A percentile compares a stretch with the other conserved stretches of the same genome.
phyloP scores from a whole-genome alignment of 495 filamentous ascomycete species.

The Penicillium nucicola region DNA sequence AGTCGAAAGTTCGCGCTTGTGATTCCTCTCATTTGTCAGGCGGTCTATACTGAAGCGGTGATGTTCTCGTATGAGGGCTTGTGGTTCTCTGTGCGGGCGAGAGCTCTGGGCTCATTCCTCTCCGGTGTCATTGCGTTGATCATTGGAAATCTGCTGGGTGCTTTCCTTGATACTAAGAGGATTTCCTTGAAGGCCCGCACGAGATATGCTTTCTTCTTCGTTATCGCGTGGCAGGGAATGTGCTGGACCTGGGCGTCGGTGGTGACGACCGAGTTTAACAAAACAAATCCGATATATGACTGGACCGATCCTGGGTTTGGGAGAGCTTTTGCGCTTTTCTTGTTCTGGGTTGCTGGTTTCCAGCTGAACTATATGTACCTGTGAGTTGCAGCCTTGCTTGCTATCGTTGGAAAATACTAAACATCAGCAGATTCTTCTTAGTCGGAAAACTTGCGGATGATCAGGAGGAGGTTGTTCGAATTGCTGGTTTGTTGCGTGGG shows the following conservation, averaged over 20 bases:
- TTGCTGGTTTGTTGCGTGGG: constrained; percentile 56
- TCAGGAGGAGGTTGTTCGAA: constrained; percentile 57
- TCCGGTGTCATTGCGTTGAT: constrained; percentile 58
- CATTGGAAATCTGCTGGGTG: constrained; percentile 53
- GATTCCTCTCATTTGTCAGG: constrained; percentile 59
- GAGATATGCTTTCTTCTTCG: constrained; percentile 39
- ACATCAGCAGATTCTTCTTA: constrained; percentile 53
- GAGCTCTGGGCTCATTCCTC: constrained; percentile 61
- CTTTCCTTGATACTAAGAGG: constrained; percentile 49
- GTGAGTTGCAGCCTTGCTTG: constrained; percentile 26
- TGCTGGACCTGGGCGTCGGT: constrained; percentile 64
- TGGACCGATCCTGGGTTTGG: constrained; percentile 57
- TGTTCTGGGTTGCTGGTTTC: constrained; percentile 57
- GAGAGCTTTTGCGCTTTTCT: constrained; percentile 53
- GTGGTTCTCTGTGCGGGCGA: constrained; percentile 61
- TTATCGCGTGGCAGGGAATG: constrained; percentile 51
- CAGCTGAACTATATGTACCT: constrained; percentile 64
- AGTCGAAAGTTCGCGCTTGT: constrained; percentile 53
- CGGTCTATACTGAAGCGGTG: constrained; percentile 58
- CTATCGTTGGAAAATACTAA: constrained; percentile 3
- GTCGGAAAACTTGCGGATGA: constrained; percentile 55
- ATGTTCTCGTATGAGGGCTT: constrained; percentile 59
- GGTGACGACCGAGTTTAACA: constrained; percentile 49
- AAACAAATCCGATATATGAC: constrained; percentile 52
- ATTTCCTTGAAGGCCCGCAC: constrained; percentile 48